A percentile compares a stretch with the other conserved stretches of the same genome.
These are phyloP conservation scores for Closterium sp. DNA, from an alignment of 139 green algal species.

Conservation along the genomic window DNA sequence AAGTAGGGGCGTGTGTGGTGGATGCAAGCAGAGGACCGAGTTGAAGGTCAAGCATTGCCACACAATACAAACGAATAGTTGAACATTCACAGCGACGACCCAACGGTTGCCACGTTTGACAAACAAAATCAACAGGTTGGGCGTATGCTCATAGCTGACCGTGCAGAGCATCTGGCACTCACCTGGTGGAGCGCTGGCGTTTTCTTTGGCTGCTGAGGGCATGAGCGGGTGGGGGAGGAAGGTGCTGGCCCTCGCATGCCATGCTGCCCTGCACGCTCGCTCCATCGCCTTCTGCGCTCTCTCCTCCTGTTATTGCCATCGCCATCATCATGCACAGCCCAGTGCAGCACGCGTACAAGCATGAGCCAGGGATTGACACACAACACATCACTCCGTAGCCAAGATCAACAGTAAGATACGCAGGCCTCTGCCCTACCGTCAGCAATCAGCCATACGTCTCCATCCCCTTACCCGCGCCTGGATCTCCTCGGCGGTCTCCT, in stretches of 20 bases:
- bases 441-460: too few species aligned
- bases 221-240: constrained; percentile 13
- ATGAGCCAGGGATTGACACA: not conserved
- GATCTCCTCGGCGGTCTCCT: constrained; percentile 62
- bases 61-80: not conserved
- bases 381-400: not conserved
- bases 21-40: too few species aligned
- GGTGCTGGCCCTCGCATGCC: constrained; percentile 8
- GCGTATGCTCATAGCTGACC: too few species aligned
- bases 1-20: too few species aligned
- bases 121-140: too few species aligned
- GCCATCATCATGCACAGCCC: not conserved
- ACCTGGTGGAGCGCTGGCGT: not conserved
- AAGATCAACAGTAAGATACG: not conserved
- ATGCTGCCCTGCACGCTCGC: constrained; percentile 38
- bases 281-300: constrained; percentile 22
- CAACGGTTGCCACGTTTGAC: too few species aligned
- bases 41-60: too few species aligned
- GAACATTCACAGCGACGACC: not conserved
- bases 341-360: not conserved
- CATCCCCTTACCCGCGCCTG: not conserved
- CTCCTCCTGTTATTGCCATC: constrained; percentile 16
- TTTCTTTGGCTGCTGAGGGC: not conserved
- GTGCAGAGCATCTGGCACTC: too few species aligned
- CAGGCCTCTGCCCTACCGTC: not conserved